phyloP scores from a whole-genome alignment of 805 yeast species.

The Starmerella asiatica region DNA sequence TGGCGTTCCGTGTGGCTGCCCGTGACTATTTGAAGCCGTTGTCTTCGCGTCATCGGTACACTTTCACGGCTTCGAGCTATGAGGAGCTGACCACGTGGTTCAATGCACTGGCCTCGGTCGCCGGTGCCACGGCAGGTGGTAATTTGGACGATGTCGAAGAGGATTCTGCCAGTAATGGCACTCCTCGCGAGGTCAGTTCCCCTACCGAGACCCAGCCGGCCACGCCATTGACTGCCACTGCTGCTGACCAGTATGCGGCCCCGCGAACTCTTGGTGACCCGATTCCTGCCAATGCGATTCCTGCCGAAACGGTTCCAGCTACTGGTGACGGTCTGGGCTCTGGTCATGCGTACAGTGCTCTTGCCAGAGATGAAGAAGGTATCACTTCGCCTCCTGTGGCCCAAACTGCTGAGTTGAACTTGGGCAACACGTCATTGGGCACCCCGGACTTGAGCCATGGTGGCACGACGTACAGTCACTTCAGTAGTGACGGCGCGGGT shows the following conservation, averaged over 20 bases:
- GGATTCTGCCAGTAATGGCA: background rate
- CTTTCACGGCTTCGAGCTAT: slow-evolving; percentile 34
- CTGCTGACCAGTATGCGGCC: slow-evolving; percentile 1
- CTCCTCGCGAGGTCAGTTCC: background rate
- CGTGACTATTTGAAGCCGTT: slow-evolving; percentile 30
- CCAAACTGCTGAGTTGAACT: too few relatives aligned
- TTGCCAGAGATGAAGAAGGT: background rate
- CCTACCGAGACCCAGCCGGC: background rate
- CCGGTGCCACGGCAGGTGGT: slow-evolving; percentile 17
- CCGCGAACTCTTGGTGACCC: background rate
- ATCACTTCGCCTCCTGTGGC: background rate
- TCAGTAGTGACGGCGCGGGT: too few relatives aligned
- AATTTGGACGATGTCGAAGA: slow-evolving; percentile 10
- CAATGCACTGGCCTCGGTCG: slow-evolving; percentile 25
- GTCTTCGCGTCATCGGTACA: slow-evolving; percentile 27
- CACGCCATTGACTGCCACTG: background rate
- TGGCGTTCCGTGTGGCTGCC: slow-evolving; percentile 33
- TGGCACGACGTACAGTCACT: too few relatives aligned
- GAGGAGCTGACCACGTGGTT: slow-evolving; percentile 39
- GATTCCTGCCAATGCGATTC: slow-evolving; percentile 2
- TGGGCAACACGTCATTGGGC: too few relatives aligned
- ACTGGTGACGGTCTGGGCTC: background rate
- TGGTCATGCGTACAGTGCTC: background rate
- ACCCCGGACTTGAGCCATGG: too few relatives aligned
- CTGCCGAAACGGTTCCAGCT: too few relatives aligned